Percentiles rank a stretch among this genome's conserved stretches.
Evolutionary conservation across 345 rosid genomes (phyloP).

Genomic region (Ceriops tagal): DNA sequence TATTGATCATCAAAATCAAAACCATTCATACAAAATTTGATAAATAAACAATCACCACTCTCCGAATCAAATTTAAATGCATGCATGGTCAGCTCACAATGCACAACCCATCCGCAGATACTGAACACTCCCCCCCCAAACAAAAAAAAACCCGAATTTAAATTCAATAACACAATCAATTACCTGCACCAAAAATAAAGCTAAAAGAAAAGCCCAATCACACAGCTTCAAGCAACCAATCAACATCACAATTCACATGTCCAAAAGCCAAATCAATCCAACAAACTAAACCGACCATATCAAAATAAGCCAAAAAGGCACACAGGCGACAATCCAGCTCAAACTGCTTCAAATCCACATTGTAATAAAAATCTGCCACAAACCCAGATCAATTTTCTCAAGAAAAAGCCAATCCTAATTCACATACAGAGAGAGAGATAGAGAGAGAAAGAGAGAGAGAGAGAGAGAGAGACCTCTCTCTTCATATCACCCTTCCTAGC

Average conservation of each 20-base stretch:
- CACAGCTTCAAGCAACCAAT: not conserved
- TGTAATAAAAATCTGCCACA: not conserved
- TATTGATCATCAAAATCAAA: slow-evolving; percentile 5
- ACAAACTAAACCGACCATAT: not conserved
- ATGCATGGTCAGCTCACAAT: slow-evolving; percentile 6
- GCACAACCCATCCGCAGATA: no score
- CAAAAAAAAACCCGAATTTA: no score
- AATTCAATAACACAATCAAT: not conserved
- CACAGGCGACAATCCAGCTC: not conserved
- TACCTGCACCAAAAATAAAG: not conserved
- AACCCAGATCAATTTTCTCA: not conserved
- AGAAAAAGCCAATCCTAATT: not conserved
- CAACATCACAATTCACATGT: not conserved
- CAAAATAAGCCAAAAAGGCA: not conserved
- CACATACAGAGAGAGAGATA: slow-evolving; percentile 1
- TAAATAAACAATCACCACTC: not conserved
- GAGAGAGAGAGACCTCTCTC: slow-evolving; percentile 46
- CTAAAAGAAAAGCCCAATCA: not conserved
- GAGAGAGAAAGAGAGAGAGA: not conserved
- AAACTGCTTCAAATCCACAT: not conserved
- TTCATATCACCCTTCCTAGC: slow-evolving; percentile 63
- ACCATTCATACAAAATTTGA: not conserved
- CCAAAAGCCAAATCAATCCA: not conserved
- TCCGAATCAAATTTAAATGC: not conserved
- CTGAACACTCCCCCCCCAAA: no score